These are phyloP conservation scores for Triticum turgidum DNA, from an alignment of 176 grass and related monocot species.

Conservation along the genomic window DNA sequence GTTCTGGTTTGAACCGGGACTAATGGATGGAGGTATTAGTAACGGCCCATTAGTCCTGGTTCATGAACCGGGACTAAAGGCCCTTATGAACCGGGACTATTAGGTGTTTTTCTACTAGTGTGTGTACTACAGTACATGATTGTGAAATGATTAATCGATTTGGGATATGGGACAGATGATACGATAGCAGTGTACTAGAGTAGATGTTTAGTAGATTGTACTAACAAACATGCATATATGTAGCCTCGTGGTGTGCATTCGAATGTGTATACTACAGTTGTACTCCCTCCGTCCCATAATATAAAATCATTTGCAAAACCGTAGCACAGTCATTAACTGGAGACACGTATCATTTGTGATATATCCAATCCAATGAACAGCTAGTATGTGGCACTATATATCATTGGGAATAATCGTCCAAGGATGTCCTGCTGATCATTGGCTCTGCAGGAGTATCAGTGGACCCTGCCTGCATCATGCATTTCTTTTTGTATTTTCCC, in stretches of 20 bases:
- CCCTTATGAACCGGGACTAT: too few relatives aligned
- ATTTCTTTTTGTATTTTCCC: neutral
- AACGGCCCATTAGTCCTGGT: too few relatives aligned
- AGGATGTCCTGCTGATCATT: neutral
- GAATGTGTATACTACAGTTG: neutral
- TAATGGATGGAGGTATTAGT: too few relatives aligned
- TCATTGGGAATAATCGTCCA: neutral
- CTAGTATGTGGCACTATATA: neutral
- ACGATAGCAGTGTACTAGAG: too few relatives aligned
- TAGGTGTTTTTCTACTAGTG: too few relatives aligned
- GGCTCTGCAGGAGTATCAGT: neutral
- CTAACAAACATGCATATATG: neutral
- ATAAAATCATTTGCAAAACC: too few relatives aligned
- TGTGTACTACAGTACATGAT: neutral
- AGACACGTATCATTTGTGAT: constrained; percentile 1
- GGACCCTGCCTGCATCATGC: neutral
- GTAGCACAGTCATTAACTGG: too few relatives aligned
- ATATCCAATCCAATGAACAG: neutral
- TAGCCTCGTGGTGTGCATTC: neutral
- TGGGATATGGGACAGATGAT: too few relatives aligned
- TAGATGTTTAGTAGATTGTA: neutral
- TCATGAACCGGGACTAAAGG: too few relatives aligned
- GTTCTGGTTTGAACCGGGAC: too few relatives aligned
- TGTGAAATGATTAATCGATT: neutral
- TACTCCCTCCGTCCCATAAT: too few relatives aligned